These are phyloP conservation scores for Acmispon strigosus DNA, from an alignment of 306 rosid genomes.

Conservation along the genomic window DNA sequence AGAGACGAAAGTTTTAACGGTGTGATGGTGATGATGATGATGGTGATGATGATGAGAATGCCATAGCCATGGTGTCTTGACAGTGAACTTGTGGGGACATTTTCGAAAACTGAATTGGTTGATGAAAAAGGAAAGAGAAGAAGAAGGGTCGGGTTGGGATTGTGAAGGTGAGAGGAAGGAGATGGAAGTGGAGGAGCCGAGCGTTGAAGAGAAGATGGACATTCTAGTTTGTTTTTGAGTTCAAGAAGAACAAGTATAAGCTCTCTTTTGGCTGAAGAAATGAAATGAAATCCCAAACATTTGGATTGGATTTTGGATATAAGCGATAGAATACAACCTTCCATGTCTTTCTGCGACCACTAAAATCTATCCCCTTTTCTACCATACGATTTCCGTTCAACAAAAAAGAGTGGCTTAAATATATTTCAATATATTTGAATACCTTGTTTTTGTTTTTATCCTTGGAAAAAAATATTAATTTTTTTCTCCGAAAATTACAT, in stretches of 20 bases:
- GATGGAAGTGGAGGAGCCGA: slow-evolving; percentile 36
- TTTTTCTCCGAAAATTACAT: no score
- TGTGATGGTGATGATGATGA: background rate
- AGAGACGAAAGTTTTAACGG: slow-evolving; percentile 37
- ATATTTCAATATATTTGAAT: no score
- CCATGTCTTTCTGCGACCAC: slow-evolving; percentile 22
- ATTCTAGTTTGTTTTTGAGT: background rate
- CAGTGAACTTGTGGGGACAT: slow-evolving; percentile 20
- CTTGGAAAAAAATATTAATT: no score
- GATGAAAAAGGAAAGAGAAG: background rate
- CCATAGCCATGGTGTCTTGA: slow-evolving; percentile 21
- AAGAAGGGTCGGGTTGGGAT: slow-evolving; percentile 17
- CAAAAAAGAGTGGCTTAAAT: no score
- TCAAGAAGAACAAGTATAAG: background rate
- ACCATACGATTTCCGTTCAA: no score
- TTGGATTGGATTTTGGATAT: slow-evolving; percentile 17
- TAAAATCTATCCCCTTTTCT: background rate
- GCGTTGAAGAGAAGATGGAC: slow-evolving; percentile 45
- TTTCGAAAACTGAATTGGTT: slow-evolving; percentile 18
- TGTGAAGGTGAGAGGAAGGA: slow-evolving; percentile 37
- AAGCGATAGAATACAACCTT: background rate
- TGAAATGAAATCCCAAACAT: background rate
- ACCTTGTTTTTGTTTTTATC: background rate
- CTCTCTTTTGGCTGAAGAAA: background rate
- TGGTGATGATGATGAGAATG: background rate